Evolutionary conservation across 306 rosid species (phyloP).

Genomic region (Gynostemma pentaphyllum): DNA sequence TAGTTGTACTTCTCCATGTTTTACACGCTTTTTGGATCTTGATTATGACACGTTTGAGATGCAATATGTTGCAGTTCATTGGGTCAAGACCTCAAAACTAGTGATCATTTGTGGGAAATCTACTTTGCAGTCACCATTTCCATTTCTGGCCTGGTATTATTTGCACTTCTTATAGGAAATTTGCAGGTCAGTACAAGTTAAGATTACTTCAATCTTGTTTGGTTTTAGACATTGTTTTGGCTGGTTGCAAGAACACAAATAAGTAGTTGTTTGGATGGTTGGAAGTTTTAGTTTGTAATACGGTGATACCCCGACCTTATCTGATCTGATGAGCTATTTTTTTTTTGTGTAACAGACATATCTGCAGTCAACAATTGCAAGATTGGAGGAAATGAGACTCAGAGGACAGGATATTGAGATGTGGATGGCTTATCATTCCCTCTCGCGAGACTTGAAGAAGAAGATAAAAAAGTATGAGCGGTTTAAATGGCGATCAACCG

Average conservation of each 20-base stretch:
- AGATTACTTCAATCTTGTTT: background rate
- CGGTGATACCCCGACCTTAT: background rate
- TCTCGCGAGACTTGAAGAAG: conserved; percentile 5
- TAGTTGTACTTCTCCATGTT: background rate
- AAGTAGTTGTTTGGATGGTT: background rate
- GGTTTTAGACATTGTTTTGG: background rate
- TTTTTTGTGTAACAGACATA: conserved; percentile 41
- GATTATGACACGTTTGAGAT: background rate
- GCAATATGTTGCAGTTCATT: conserved; percentile 11
- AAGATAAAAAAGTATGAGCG: conserved; percentile 7
- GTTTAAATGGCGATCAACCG: conserved; percentile 10
- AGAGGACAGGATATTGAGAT: conserved; percentile 14
- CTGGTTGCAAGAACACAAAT: background rate
- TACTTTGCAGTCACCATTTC: conserved; percentile 14
- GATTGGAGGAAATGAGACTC: conserved; percentile 26
- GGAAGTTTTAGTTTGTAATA: background rate
- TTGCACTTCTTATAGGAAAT: conserved; percentile 27
- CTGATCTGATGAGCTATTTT: background rate
- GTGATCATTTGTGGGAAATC: conserved; percentile 19
- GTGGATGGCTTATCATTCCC: conserved; percentile 16
- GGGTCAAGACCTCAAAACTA: conserved; percentile 18
- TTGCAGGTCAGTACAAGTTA: conserved; percentile 20
- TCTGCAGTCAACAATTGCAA: conserved; percentile 47
- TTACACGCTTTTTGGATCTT: background rate
- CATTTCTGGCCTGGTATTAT: conserved; percentile 17